A percentile compares a stretch with the other conserved stretches of the same genome.
phyloP scores from a whole-genome alignment of 2,329 filamentous ascomycete species.

The Ophiocordyceps robertsii region DNA sequence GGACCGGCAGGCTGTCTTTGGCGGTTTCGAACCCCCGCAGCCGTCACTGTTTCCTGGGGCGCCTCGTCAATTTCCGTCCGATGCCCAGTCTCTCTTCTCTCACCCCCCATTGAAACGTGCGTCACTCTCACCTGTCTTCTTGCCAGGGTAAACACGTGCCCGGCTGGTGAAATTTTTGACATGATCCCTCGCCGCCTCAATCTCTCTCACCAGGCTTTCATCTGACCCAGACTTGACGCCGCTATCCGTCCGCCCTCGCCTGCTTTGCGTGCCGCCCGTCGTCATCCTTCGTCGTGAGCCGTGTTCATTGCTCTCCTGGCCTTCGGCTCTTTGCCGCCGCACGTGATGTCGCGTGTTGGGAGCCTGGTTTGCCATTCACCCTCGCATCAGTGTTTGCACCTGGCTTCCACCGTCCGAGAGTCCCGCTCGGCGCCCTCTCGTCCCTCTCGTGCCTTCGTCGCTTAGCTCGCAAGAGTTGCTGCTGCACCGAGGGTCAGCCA shows the following conservation, averaged over 20 bases:
- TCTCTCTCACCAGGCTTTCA: no score
- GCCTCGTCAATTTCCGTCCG: no score
- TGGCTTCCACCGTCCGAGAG: neutral
- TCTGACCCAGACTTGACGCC: no score
- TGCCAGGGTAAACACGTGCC: neutral
- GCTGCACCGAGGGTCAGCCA: constrained; percentile 1
- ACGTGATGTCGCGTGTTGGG: neutral
- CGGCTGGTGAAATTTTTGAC: neutral
- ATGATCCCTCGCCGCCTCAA: no score
- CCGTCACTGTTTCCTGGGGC: no score
- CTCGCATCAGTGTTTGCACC: neutral
- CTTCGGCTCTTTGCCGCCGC: neutral
- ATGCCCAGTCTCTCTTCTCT: no score
- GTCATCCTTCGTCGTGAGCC: no score
- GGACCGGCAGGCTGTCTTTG: no score
- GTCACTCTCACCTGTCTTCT: neutral
- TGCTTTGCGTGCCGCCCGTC: no score
- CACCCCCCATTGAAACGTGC: neutral
- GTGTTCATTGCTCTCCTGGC: no score
- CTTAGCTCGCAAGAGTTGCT: neutral
- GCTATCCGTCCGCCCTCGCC: no score
- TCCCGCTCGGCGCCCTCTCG: neutral
- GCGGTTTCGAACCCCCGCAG: no score
- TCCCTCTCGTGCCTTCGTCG: neutral
- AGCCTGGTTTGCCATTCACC: neutral